Evolutionary conservation across 306 rosid species (phyloP).

Genomic region (Quercus dentata): DNA sequence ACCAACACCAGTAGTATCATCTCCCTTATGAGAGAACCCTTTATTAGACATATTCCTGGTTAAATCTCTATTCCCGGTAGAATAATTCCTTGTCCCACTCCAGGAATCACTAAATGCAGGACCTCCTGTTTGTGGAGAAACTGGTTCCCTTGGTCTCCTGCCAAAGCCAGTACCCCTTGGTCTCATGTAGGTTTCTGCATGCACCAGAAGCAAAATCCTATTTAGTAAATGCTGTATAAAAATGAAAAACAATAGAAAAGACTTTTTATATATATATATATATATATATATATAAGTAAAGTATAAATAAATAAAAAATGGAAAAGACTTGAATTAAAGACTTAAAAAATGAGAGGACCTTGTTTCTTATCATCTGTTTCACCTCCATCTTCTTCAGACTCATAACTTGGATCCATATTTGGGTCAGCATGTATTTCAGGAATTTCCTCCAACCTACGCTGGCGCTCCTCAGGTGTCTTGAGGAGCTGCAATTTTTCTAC

Average conservation of each 20-base stretch:
- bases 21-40: slow-evolving; percentile 62
- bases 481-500: slow-evolving; percentile 95
- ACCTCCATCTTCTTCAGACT: slow-evolving; percentile 90
- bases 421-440: slow-evolving; percentile 91
- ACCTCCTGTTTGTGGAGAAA: slow-evolving; percentile 76
- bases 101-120: slow-evolving; percentile 64
- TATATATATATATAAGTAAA: too few relatives aligned
- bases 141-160: slow-evolving; percentile 68
- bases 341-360: slow-evolving; percentile 32
- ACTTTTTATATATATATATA: neutral
- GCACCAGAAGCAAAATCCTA: slow-evolving; percentile 24
- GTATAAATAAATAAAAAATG: neutral
- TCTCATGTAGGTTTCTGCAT: slow-evolving; percentile 63
- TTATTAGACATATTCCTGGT: slow-evolving; percentile 63
- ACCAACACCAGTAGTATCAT: slow-evolving; percentile 51
- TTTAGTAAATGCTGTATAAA: neutral
- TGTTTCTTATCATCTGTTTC: slow-evolving; percentile 67
- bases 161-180: slow-evolving; percentile 78
- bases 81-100: slow-evolving; percentile 67
- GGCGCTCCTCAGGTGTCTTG: slow-evolving; percentile 97
- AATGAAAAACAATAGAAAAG: neutral
- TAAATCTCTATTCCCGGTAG: slow-evolving; percentile 54
- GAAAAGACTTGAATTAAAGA: neutral
- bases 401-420: slow-evolving; percentile 93
- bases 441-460: slow-evolving; percentile 89